phyloP scores from a whole-genome alignment of 2,329 filamentous ascomycete genomes.

The Neonectria coccinea region DNA sequence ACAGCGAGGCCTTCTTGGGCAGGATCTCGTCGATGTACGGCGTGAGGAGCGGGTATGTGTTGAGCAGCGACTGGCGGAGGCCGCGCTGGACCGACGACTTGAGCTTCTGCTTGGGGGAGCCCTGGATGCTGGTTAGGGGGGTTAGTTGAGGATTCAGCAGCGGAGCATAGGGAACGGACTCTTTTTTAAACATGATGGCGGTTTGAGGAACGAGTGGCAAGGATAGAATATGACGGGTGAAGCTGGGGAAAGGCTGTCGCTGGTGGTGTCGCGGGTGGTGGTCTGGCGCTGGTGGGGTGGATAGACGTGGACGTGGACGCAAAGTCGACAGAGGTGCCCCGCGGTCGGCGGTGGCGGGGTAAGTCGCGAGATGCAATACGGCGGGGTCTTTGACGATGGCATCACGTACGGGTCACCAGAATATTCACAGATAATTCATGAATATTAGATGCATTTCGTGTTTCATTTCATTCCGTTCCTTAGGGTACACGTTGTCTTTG shows the following conservation, averaged over 20 bases:
- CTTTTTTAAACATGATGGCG: conserved; percentile 89
- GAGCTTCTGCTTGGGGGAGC: conserved; percentile 91
- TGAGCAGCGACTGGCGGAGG: conserved; percentile 83
- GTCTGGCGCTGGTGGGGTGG: conserved; percentile 37
- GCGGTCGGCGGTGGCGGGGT: conserved; percentile 45
- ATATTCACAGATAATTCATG: not conserved
- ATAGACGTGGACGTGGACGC: conserved; percentile 19
- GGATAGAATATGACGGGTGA: not conserved
- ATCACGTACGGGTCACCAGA: conserved; percentile 9
- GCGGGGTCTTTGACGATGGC: conserved; percentile 15
- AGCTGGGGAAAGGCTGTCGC: conserved; percentile 6
- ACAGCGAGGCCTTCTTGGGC: conserved; percentile 92
- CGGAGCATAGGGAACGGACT: conserved; percentile 65
- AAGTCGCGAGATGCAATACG: conserved; percentile 48
- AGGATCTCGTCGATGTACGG: conserved; percentile 94
- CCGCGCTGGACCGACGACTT: conserved; percentile 94
- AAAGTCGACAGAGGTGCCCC: conserved; percentile 43
- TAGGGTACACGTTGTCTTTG: not conserved
- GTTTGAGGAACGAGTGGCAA: conserved; percentile 17
- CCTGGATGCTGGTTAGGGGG: conserved; percentile 62
- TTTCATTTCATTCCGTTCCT: not conserved
- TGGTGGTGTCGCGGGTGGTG: conserved; percentile 21
- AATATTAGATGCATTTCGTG: not conserved
- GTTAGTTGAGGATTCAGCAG: conserved; percentile 33
- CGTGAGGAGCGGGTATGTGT: conserved; percentile 86